Base-by-base conservation (phyloP, 2,329 filamentous ascomycete species). In the Colletotrichum gigasporum region DNA sequence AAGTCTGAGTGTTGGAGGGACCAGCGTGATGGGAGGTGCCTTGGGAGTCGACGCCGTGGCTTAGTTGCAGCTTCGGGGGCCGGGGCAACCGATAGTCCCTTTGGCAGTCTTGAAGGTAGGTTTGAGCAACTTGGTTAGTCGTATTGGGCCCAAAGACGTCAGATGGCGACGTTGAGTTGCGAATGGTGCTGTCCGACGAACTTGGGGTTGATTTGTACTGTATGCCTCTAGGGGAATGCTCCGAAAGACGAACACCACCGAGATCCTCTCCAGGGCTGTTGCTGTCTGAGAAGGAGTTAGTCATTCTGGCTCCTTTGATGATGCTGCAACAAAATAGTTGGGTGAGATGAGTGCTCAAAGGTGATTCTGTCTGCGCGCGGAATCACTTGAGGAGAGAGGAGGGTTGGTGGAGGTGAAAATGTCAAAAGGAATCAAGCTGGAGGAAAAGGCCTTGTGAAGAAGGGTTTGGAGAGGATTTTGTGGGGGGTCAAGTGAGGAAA, bases 201-300 rank as follows among this genome's bases (percentile, higher is more conserved):
- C 48, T 54, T 5, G 62, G 56, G 8, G 56, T 62, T 14, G 41
- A 28, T 10, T 53, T 32, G 24, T 52, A 34, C 9, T 35, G 34
- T n/a, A 14, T 41, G n/a, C 3, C 26, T 14, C 12, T 41, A 9
- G 61, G 61, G 2, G 62, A 61, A 11, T 64, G 62, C 18, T 64
- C 62, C 11, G 62, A 45, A 51, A 64, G 62, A 35, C 56, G 50
- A 12, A 64, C 56, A 45, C 62, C 62, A 24, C 62, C 62, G 18
- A 28, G 28, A 24, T 28, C 45, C 20, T 56, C 37, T 12, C 42
- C 48, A 20, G 56, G 44, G 22, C 56, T 26, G 16, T 34, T 61
- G 50, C 62, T 55, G n/a, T 24, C 32, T 12, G 32, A 47, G 30
- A 37, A 35, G n/a, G 47, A 53, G 24, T 53, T 7, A 51, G 35